These are phyloP conservation scores for Penicillium rolfsii DNA, from an alignment of 2,329 filamentous ascomycete genomes.

Conservation along the genomic window DNA sequence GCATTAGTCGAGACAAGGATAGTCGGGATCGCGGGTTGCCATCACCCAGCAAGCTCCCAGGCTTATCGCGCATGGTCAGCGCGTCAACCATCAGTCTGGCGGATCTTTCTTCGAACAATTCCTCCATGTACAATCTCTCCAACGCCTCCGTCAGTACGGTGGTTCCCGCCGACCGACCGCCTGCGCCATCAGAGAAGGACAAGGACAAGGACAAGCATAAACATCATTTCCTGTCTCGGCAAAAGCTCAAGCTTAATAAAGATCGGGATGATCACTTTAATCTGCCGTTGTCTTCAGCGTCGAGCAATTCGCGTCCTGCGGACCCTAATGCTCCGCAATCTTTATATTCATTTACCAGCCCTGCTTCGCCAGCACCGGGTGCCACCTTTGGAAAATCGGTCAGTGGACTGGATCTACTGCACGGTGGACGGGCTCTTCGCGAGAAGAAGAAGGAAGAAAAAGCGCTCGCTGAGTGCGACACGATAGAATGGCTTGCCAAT, in stretches of 20 bases:
- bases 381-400: slow-evolving; percentile 77
- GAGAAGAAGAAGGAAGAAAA: slow-evolving; percentile 82
- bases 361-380: slow-evolving; percentile 64
- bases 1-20: slow-evolving; percentile 63
- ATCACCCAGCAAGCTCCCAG: slow-evolving; percentile 62
- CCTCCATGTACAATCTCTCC: slow-evolving; percentile 63
- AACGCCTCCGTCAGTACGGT: slow-evolving; percentile 66
- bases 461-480: slow-evolving; percentile 45
- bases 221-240: slow-evolving; percentile 67
- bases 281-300: slow-evolving; percentile 65
- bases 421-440: slow-evolving; percentile 73
- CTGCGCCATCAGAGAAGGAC: slow-evolving; percentile 45
- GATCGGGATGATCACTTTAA: slow-evolving; percentile 62
- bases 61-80: slow-evolving; percentile 60
- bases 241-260: slow-evolving; percentile 67
- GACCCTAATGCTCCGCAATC: slow-evolving; percentile 66
- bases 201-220: slow-evolving; percentile 55
- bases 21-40: slow-evolving; percentile 57
- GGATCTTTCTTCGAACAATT: slow-evolving; percentile 57
- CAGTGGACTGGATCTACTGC: slow-evolving; percentile 76
- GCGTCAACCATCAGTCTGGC: slow-evolving; percentile 63
- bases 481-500: slow-evolving; percentile 39
- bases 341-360: slow-evolving; percentile 65
- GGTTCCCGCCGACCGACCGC: slow-evolving; percentile 52
- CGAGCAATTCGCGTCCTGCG: slow-evolving; percentile 65